Base-by-base conservation (phyloP, 1,284 basidiomycete species). In the Leccinum griseonigrum region DNA sequence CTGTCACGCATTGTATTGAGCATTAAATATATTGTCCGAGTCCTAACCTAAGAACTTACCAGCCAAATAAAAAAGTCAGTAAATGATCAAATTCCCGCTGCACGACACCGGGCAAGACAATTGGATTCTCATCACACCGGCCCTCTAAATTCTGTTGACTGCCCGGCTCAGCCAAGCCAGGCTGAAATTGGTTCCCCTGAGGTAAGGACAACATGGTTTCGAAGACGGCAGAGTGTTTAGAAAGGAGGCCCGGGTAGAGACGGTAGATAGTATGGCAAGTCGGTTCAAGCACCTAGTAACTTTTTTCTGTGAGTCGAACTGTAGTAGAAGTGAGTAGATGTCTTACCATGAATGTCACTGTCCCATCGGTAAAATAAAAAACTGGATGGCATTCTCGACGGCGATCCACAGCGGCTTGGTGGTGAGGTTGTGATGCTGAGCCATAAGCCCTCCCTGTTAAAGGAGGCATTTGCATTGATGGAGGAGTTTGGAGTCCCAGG, bases 1-100 rank as follows among this genome's bases (percentile, higher is more conserved):
- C 43, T 48, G 1, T 18, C n/a, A 46, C 18, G 36, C 11, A 38
- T 38, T 38, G 36, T 38, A 40, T 22, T 22, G 22, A 22, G 22
- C 22, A 22, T 22, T 22, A 22, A 22, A 22, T 22, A 22, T 22
- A 32, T 32, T 10, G 8, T 31, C 9, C 29, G 29, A 31, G 29
- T 3, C 9, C 31, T 40, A 40, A 9, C 16, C 6, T 14, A 40
- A 7, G 11, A 28, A 63, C 53, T 3, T 8, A 58, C 64, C 58
- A 51, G 2, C 63, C 57, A 7, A 26, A 59, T 16, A 66, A 48
- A 38, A 61, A 61, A 11, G 48, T 34, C 6, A 64, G 5, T 28
- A 66, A 32, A 9, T 64, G 34, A 22, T 66, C 61, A 59, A 66
- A 66, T 7, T 66, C 61, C 22, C 4, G 26, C 2, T 22, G 31